Base-by-base conservation (phyloP, 371 early-diverging fungal genomes). In the Zopfochytrium polystomum region DNA sequence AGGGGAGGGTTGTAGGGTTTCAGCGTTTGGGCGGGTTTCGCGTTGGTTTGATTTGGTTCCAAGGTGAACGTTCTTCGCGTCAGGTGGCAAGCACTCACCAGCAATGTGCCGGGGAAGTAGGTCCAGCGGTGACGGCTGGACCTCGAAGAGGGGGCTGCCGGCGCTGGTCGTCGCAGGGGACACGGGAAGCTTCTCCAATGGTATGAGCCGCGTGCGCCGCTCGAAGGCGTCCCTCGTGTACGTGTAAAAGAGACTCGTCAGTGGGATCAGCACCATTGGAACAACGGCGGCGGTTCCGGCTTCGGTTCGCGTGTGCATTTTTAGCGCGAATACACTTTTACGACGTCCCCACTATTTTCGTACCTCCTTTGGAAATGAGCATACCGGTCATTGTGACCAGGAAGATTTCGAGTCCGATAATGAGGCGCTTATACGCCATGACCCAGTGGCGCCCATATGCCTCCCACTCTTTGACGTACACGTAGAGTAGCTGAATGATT, bases 401-500 rank as follows among this genome's bases (percentile, higher is more conserved):
- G 53, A 65, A 65, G 1, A 65, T 65, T 2, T 58, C 22, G 29
- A 65, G 42, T 1, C 65, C 65, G 45, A 58, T 26, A 54, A 59
- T 63, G 22, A 60, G 33, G 29, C 69, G 60, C 33, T 62, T 58
- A 58, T 63, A 75, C 1, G 62, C 68, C 67, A 68, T 59, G 30
- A 58, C 30, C 76, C 73, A 72, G 26, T 64, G 72, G 22, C 70
- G 31, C 18, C 79, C 79, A 50, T 72, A 67, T 18, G 59, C 62
- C 55, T 76, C 76, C 60, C 64, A 67, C 56, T 76, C 65, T 50
- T 76, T 74, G 31, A 74, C 75, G 35, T 78, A 78, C 1, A 73
- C 78, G 60, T 65, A 78, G 29, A 78, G 60, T 29, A 74, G 57
- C 47, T 62, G 13, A 25, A 52, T 42, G 2, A 9, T 5, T 3